A percentile compares a stretch with the other conserved stretches of the same genome.
Evolutionary conservation across 208 protist genomes (phyloP).

Genomic region (Giardia muris): DNA sequence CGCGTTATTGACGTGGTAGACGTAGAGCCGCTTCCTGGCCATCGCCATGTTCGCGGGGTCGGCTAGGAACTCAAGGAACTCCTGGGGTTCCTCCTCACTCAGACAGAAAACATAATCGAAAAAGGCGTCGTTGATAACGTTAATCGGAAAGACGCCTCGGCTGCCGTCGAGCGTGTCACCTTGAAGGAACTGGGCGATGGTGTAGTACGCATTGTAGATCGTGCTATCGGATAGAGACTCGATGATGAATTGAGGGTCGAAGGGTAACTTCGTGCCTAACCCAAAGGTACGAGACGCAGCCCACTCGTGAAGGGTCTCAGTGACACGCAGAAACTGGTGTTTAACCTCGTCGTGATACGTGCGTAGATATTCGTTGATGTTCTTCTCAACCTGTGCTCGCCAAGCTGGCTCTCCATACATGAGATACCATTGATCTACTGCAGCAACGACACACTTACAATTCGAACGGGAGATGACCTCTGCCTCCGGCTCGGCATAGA

Average conservation of each 20-base stretch:
- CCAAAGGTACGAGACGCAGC: conserved; percentile 95
- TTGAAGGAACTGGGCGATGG: conserved; percentile 86
- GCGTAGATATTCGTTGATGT: conserved; percentile 55
- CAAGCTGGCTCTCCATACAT: conserved; percentile 81
- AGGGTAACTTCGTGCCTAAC: conserved; percentile 90
- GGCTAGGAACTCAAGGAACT: conserved; percentile 42
- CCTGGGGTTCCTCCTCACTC: conserved; percentile 30
- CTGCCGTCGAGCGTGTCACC: conserved; percentile 35
- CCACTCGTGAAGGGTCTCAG: conserved; percentile 94
- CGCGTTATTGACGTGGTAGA: neutral
- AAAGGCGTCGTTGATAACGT: conserved; percentile 22
- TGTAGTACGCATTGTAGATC: conserved; percentile 99
- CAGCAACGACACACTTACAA: conserved; percentile 92
- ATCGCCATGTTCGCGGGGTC: neutral
- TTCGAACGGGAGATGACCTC: conserved; percentile 82
- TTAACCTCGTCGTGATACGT: conserved; percentile 67
- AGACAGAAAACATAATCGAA: conserved; percentile 34
- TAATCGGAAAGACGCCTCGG: neutral
- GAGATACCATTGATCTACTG: conserved; percentile 95
- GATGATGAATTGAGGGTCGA: conserved; percentile 80
- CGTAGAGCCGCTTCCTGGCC: neutral
- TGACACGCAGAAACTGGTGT: conserved; percentile 66
- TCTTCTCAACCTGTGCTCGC: conserved; percentile 12
- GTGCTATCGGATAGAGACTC: conserved; percentile 98
- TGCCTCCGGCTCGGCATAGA: conserved; percentile 82